Base-by-base conservation (phyloP, 306 rosid genomes). In the Glycine latifolia region DNA sequence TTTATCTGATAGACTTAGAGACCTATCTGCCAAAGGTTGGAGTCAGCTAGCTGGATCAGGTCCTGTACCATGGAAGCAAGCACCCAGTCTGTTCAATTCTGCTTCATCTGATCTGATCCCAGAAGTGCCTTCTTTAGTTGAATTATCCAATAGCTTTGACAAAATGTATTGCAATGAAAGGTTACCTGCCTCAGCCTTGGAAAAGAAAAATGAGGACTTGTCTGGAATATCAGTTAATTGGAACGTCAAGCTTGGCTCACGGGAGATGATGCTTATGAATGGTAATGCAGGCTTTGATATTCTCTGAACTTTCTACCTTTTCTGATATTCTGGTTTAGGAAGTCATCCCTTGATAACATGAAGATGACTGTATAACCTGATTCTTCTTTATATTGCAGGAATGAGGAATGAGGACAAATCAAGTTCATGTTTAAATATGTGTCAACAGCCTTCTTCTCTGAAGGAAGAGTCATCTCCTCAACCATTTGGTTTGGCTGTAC, bases 11-110 rank as follows among this genome's bases (percentile, higher is more conserved):
- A 88, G 97, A 84, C 84, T 86, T 33, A 93, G 94, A 86, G 98
- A 96, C 56, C 79, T 93, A 17, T 85, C 98, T 77, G 85, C 80
- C 55, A 93, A 92, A 88, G 88, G 76, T 89, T 93, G 98, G 99
- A 93, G 77, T 86, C 99, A 93, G 75, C 88, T 96, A 87, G 99
- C 98, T 89, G 99, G 99, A 91, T 96, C 99, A 59, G 99, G 99
- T 83, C 99, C 99, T 83, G 99, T 93, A 37, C 97, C 99, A 37
- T 93, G 99, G 99, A 91, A 90, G 86, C 98, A 93, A 87, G 99
- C 99, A 54, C 99, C 99, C 58, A 90, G 88, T 86, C 83, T 93
- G 71, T 96, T 96, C 85, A 89, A 89, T 88, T 86, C 97, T 41
- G 81, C 89, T 71, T 77, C 99, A 65, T 73, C 94, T 26, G 97